A percentile compares a stretch with the other conserved stretches of the same genome.
Conservation (phyloP, 768 basidiomycete genomes). For the Pisolithus tinctorius region DNA sequence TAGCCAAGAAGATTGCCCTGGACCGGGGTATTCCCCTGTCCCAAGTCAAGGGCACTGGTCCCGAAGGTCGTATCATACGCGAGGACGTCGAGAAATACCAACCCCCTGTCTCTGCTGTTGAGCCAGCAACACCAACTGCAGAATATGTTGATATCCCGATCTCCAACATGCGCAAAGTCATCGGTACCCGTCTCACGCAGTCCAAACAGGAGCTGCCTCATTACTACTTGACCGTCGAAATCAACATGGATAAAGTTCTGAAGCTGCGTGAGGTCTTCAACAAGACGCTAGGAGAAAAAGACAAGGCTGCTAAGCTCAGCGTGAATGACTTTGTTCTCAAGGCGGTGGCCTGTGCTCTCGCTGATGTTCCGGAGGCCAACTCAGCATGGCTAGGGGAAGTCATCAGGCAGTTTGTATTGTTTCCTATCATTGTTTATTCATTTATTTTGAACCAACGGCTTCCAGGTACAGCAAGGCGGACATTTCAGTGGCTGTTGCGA, state of each 20-base stretch:
- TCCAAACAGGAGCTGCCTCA: slow-evolving; percentile 95
- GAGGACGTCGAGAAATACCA: slow-evolving; percentile 93
- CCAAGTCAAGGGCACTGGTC: slow-evolving; percentile 89
- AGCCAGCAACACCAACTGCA: slow-evolving; percentile 42
- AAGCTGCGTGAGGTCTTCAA: slow-evolving; percentile 97
- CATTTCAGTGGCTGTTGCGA: slow-evolving; percentile 95
- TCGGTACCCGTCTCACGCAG: slow-evolving; percentile 84
- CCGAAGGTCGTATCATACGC: slow-evolving; percentile 88
- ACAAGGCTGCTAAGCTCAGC: slow-evolving; percentile 88
- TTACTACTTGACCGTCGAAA: slow-evolving; percentile 91
- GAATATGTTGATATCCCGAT: slow-evolving; percentile 89
- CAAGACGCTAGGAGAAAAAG: slow-evolving; percentile 76
- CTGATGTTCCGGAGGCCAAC: slow-evolving; percentile 96
- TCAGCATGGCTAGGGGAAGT: slow-evolving; percentile 96
- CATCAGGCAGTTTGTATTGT: slow-evolving; percentile 75
- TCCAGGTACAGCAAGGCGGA: slow-evolving; percentile 91
- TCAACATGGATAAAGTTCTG: slow-evolving; percentile 93
- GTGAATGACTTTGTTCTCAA: slow-evolving; percentile 99
- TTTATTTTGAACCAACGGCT: background rate
- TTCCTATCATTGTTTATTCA: background rate
- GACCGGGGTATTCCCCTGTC: slow-evolving; percentile 89
- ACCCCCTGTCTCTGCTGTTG: slow-evolving; percentile 38
- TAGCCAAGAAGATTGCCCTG: slow-evolving; percentile 95
- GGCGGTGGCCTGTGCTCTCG: slow-evolving; percentile 83
- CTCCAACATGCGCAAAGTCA: slow-evolving; percentile 91